Conservation (phyloP, 2,329 filamentous ascomycete species). For the Ophiostoma quercus region DNA sequence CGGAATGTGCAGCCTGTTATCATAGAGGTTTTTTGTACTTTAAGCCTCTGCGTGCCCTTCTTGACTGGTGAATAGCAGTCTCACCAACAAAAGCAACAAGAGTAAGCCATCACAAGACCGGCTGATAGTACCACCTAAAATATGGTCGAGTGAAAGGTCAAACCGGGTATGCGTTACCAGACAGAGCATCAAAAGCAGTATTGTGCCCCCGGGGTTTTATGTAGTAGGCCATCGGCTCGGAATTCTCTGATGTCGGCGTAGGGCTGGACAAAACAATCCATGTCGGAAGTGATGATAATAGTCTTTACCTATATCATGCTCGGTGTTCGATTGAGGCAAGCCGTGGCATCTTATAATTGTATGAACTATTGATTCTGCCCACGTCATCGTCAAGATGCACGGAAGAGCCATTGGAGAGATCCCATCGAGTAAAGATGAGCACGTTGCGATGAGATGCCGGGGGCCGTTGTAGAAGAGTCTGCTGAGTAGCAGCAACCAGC, state of each 20-base stretch:
- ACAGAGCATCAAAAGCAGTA: too few species aligned
- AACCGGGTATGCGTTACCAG: too few species aligned
- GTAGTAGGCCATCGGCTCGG: too few species aligned
- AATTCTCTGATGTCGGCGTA: neutral
- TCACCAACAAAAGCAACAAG: too few species aligned
- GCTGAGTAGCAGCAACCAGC: neutral
- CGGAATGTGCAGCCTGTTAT: too few species aligned
- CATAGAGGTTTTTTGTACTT: too few species aligned
- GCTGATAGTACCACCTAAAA: too few species aligned
- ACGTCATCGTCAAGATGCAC: neutral
- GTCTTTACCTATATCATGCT: neutral
- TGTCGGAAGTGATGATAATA: neutral
- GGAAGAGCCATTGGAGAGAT: neutral
- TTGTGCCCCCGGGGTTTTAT: too few species aligned
- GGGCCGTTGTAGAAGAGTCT: neutral
- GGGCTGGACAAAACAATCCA: neutral
- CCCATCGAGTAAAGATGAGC: neutral
- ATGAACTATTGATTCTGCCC: neutral
- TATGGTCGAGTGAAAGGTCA: too few species aligned
- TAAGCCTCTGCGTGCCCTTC: too few species aligned
- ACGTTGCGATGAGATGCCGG: neutral
- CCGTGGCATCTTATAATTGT: neutral
- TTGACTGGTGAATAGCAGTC: too few species aligned
- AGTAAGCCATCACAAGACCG: too few species aligned
- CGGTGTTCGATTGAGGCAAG: neutral